Evolutionary conservation across 2,329 filamentous ascomycete species (phyloP), one percentile per base, ranked within the genome.

Genomic region (Verticillium tricorpus): DNA sequence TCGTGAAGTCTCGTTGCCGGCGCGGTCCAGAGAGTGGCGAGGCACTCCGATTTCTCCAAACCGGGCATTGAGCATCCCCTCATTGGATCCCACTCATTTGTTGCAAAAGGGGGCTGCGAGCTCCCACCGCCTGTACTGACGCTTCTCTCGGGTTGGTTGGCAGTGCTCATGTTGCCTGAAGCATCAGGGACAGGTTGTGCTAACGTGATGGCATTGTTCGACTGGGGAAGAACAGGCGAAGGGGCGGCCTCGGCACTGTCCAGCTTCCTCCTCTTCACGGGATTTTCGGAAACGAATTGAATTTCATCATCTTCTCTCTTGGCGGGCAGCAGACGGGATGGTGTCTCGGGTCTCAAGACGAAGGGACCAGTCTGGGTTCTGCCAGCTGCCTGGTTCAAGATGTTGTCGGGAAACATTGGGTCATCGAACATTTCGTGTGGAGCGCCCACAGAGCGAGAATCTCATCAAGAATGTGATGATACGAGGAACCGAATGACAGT

Each of bases 211-310:
- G 45, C n/a, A 22, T 12, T 50, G 45, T n/a, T 50, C 0, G n/a
- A 17, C 9, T 11, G n/a, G 9, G 7, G 19, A 50, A 25, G 56
- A 14, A 9, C 15, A 11, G 35, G 19, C 22, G 40, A 17, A 32
- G 35, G 15, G 5, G 56, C 14, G 17, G 17, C 19, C 4, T 14
- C 22, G 5, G 6, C 3, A 11, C 35, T 11, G 9, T 62, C 62
- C 32, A 68, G 40, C 52, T 54, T 65, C 52, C 66, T 69, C 65
- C 72, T 78, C 69, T 78, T 80, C 58, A 79, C 74, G 11, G 78
- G 77, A 28, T 76, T 75, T 22, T 73, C 75, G 54, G 77, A 79
- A 35, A 82, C 70, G 60, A 81, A 78, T 64, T 80, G 72, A 35
- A 81, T 71, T 58, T 81, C 79, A 62, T 76, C 74, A 57, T 80